Evolutionary conservation across 2,329 filamentous ascomycete genomes (phyloP), one percentile per base, ranked within the genome.

Genomic region (Plectosphaerella cucumerina): DNA sequence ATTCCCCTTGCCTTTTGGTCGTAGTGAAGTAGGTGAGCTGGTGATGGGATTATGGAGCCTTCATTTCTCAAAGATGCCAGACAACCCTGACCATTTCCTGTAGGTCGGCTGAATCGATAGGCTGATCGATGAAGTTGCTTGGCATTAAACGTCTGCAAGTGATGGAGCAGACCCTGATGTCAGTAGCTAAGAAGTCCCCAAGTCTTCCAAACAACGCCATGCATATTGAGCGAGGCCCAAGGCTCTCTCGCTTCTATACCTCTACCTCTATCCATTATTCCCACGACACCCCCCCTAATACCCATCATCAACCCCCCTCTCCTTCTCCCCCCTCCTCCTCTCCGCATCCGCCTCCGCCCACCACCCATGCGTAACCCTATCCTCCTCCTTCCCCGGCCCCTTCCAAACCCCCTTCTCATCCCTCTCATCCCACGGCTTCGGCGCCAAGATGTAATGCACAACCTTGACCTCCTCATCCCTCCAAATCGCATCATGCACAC

Each of bases 371-470:
- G 72, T 74, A 62, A 74, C 74, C 1, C 77, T 73, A 37, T 48
- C 47, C 17, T 42, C 47, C 20, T 35, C 35, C 35, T 42, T 48
- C 8, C 22, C 47, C 4, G 62, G 66, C 34, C 75, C 73, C 1
- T 62, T 70, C 62, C 69, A 74, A 35, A 70, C 64, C 2, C 76
- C 77, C 14, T 68, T 58, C 2, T 59, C 67, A 42, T 75, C 68
- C 26, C 75, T 55, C 65, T 81, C 74, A 42, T 81, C 72, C 82
- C 82, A 85, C 3, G 82, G 82, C 66, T 85, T 85, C 1, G 81
- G 81, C 35, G 71, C 75, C 20, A 85, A 62, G 44, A 85, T 83
- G 54, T 81, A 84, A 60, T 85, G 82, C 6, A 85, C 64, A 57
- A 82, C 83, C 70, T 81, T 83, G 47, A 85, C 78, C 39, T 67